Percentiles rank a stretch among this genome's conserved stretches.
phyloP scores from a whole-genome alignment of 768 basidiomycete species.

The Phlebiopsis gigantea region DNA sequence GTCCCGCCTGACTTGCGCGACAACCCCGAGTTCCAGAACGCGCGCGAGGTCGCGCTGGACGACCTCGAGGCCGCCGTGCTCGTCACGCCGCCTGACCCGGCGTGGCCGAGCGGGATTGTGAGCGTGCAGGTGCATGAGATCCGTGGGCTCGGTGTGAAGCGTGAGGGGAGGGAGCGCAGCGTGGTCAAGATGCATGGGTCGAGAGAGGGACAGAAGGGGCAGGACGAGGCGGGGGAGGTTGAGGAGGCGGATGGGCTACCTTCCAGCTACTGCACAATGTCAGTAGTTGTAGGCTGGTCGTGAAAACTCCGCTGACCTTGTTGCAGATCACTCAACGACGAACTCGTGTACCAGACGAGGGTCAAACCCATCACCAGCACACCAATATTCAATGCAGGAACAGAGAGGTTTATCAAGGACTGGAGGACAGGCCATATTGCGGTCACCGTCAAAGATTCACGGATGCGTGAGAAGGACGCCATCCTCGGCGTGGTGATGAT shows the following conservation, averaged over 20 bases:
- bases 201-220: constrained; percentile 49
- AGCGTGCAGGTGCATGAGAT: constrained; percentile 64
- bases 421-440: constrained; percentile 56
- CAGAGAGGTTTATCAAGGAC: constrained; percentile 64
- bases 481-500: constrained; percentile 69
- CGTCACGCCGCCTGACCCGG: constrained; percentile 46
- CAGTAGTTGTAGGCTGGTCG: constrained; percentile 4
- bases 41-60: constrained; percentile 37
- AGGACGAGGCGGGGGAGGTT: constrained; percentile 44
- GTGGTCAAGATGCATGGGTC: constrained; percentile 29
- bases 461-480: constrained; percentile 55
- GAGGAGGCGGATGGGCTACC: constrained; percentile 60
- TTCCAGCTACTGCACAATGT: constrained; percentile 54
- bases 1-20: constrained; percentile 34
- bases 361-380: constrained; percentile 30
- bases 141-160: constrained; percentile 54
- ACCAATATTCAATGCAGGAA: constrained; percentile 49
- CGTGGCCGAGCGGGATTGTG: constrained; percentile 65
- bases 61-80: constrained; percentile 37
- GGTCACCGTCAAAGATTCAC: constrained; percentile 59
- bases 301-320: constrained; percentile 4
- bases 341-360: constrained; percentile 34
- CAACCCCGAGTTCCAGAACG: constrained; percentile 48
- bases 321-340: constrained; percentile 40
- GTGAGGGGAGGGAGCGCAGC: constrained; percentile 25